These are phyloP conservation scores for Manihot esculenta DNA, from an alignment of 441 rosid genomes.

Conservation along the genomic window DNA sequence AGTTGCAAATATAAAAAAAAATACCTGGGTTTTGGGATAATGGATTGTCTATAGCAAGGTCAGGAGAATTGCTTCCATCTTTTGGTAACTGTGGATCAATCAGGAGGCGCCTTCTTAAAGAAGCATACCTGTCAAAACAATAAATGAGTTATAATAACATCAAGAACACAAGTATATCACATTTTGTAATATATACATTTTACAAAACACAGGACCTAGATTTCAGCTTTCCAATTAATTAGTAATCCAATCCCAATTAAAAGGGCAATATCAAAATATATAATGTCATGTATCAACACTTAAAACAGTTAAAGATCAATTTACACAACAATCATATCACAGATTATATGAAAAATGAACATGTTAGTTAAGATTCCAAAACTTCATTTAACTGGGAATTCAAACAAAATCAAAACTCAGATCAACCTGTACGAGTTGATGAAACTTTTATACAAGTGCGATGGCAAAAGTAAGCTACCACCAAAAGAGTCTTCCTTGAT, in stretches of 20 bases:
- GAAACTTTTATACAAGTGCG: not conserved
- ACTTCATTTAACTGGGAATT: not conserved
- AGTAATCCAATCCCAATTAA: not conserved
- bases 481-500: not conserved
- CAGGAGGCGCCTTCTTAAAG: slow-evolving; percentile 69
- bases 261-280: not conserved
- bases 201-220: not conserved
- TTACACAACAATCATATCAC: not conserved
- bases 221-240: not conserved
- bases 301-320: not conserved
- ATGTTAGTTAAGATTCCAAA: not conserved
- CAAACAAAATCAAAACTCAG: not conserved
- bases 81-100: slow-evolving; percentile 75
- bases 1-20: slow-evolving; percentile 13
- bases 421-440: not conserved
- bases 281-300: not conserved
- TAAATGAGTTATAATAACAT: not conserved
- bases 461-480: not conserved
- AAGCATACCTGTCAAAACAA: slow-evolving; percentile 60
- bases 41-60: slow-evolving; percentile 81
- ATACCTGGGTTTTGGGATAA: slow-evolving; percentile 90
- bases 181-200: not conserved
- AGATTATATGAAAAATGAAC: not conserved
- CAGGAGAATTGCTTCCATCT: slow-evolving; percentile 56
- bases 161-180: not conserved